These are phyloP conservation scores for Metarhizium brunneum DNA, from an alignment of 2,329 filamentous ascomycete genomes.

Conservation along the genomic window DNA sequence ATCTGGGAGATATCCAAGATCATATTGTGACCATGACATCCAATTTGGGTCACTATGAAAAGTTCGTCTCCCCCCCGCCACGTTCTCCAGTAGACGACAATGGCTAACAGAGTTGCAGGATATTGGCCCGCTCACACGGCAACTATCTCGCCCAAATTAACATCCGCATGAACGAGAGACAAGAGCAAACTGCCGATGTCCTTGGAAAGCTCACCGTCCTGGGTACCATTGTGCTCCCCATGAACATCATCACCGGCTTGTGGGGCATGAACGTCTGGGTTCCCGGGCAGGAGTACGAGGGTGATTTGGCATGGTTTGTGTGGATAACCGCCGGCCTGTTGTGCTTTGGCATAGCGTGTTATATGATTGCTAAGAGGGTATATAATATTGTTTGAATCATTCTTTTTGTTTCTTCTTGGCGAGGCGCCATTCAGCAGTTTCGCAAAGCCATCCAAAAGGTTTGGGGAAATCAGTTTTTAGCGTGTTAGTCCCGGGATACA, in stretches of 20 bases:
- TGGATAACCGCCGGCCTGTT: conserved; percentile 66
- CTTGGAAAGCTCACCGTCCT: conserved; percentile 91
- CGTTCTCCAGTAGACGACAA: conserved; percentile 1
- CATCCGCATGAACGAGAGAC: conserved; percentile 95
- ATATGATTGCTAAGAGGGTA: conserved; percentile 71
- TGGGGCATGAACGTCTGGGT: conserved; percentile 99
- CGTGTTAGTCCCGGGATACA: background rate
- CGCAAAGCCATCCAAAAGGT: no score
- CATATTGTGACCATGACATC: conserved; percentile 99
- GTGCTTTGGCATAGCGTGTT: conserved; percentile 72
- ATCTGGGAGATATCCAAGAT: conserved; percentile 96
- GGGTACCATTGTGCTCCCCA: conserved; percentile 91
- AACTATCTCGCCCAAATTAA: conserved; percentile 99
- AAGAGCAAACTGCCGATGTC: conserved; percentile 91
- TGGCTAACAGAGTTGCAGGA: conserved; percentile 30
- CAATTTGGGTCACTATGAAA: conserved; percentile 92
- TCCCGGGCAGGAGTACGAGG: conserved; percentile 77
- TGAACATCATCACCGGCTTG: conserved; percentile 98
- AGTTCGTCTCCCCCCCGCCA: conserved; percentile 45
- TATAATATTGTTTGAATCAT: conserved; percentile 60
- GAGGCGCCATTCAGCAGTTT: no score
- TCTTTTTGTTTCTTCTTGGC: no score
- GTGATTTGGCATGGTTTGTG: conserved; percentile 66
- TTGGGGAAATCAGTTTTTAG: background rate
- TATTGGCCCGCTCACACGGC: conserved; percentile 81